phyloP scores from a whole-genome alignment of 257 asterid genomes.

The Petunia axillaris region DNA sequence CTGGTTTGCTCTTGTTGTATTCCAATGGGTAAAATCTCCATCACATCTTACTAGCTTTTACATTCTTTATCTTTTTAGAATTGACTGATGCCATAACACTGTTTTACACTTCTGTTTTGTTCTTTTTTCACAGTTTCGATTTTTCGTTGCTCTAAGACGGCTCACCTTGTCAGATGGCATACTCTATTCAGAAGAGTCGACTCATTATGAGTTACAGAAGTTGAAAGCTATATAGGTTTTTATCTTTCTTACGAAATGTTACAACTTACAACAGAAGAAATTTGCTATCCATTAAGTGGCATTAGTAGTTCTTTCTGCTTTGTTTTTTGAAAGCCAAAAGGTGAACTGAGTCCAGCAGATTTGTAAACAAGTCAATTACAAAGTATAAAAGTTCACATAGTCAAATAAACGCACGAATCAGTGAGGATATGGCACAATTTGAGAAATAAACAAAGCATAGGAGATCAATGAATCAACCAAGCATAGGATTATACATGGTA shows the following conservation, averaged over 20 bases:
- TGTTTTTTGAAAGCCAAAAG: not conserved
- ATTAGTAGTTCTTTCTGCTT: not conserved
- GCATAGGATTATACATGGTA: too few species aligned
- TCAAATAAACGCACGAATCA: not conserved
- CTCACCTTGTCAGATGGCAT: conserved; percentile 62
- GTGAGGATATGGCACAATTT: not conserved
- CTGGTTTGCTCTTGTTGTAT: conserved; percentile 84
- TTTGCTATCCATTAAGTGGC: not conserved
- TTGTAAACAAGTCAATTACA: not conserved
- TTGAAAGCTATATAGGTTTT: conserved; percentile 46
- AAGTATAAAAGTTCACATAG: not conserved
- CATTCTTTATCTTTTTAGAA: not conserved
- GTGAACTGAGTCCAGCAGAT: not conserved
- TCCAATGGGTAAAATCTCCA: conserved; percentile 74
- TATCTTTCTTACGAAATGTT: not conserved
- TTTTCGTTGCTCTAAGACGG: conserved; percentile 70
- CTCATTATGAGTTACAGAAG: conserved; percentile 47
- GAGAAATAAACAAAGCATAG: not conserved
- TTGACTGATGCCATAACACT: not conserved
- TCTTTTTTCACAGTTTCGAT: conserved; percentile 67
- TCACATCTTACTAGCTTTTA: not conserved
- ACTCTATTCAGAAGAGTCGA: conserved; percentile 60
- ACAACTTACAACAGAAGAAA: conserved; percentile 5
- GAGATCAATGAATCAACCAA: not conserved
- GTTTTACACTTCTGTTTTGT: not conserved